Evolutionary conservation across 306 rosid genomes (phyloP).

Genomic region (Vigna unguiculata): DNA sequence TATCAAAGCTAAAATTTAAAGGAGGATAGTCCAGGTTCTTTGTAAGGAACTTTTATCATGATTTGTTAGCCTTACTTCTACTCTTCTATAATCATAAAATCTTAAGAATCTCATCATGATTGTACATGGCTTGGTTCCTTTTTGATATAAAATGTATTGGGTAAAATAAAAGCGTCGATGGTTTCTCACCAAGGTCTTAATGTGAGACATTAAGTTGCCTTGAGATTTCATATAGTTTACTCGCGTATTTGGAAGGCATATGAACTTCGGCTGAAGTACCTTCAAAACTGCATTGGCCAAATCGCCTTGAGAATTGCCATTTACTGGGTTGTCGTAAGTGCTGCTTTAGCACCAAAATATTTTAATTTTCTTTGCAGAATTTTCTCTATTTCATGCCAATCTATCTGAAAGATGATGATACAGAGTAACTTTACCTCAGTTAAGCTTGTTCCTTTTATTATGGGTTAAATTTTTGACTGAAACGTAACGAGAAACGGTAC

Average conservation of each 20-base stretch:
- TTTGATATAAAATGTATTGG: slow-evolving; percentile 1
- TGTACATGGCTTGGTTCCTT: background rate
- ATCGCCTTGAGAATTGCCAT: slow-evolving; percentile 8
- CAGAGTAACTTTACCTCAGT: too few species aligned
- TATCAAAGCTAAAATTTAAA: slow-evolving; percentile 15
- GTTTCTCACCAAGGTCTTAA: background rate
- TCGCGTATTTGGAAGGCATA: background rate
- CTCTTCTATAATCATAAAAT: background rate
- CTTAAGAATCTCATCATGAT: background rate
- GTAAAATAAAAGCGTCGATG: background rate
- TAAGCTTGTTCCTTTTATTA: too few species aligned
- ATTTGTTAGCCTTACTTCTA: background rate
- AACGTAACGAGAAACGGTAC: too few species aligned
- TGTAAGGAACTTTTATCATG: slow-evolving; percentile 17
- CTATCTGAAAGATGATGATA: too few species aligned
- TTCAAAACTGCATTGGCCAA: background rate
- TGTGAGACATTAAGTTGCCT: background rate
- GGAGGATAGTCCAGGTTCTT: slow-evolving; percentile 28
- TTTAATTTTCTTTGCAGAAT: background rate
- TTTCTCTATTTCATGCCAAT: too few species aligned
- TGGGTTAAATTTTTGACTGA: too few species aligned
- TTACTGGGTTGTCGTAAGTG: background rate
- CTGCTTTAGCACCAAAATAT: background rate
- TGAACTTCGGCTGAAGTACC: background rate
- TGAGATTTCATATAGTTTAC: background rate